A percentile compares a stretch with the other conserved stretches of the same genome.
Conservation (phyloP, 2,329 filamentous ascomycete genomes). For the Ceratocystis huliohia region DNA sequence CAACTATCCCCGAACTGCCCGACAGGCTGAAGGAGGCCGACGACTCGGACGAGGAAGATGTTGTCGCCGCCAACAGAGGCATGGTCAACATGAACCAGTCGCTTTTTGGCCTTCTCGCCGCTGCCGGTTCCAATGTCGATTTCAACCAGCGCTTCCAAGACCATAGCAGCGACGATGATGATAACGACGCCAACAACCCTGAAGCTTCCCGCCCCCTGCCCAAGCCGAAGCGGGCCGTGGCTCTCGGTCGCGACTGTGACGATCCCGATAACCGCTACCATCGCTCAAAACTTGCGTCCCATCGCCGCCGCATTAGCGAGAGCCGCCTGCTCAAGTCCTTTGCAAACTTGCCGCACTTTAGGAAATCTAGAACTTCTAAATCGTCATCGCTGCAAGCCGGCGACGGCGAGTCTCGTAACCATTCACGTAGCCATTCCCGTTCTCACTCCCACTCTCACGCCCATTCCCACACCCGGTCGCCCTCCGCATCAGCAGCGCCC, state of each 20-base stretch:
- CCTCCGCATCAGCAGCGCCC: neutral
- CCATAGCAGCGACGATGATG: constrained; percentile 71
- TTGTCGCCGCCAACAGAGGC: constrained; percentile 33
- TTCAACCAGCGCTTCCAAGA: constrained; percentile 70
- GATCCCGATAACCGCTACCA: neutral
- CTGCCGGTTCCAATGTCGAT: constrained; percentile 69
- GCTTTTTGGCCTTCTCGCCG: constrained; percentile 83
- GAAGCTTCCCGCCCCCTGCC: constrained; percentile 24
- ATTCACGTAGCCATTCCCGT: neutral
- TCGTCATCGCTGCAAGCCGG: constrained; percentile 1
- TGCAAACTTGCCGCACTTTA: constrained; percentile 42
- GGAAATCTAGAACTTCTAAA: constrained; percentile 29
- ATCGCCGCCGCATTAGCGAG: constrained; percentile 38
- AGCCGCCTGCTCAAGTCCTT: constrained; percentile 54
- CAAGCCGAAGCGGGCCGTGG: constrained; percentile 31
- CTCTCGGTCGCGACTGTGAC: neutral
- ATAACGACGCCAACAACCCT: constrained; percentile 31
- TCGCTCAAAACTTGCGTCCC: neutral
- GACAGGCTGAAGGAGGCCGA: constrained; percentile 24
- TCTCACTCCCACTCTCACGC: neutral
- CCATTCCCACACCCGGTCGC: neutral
- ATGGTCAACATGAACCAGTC: constrained; percentile 78
- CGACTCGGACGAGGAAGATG: constrained; percentile 38
- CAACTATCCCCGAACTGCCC: neutral
- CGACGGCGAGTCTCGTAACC: neutral